These are phyloP conservation scores for Daldinia concentrica DNA, from an alignment of 495 filamentous ascomycete genomes.

Conservation along the genomic window DNA sequence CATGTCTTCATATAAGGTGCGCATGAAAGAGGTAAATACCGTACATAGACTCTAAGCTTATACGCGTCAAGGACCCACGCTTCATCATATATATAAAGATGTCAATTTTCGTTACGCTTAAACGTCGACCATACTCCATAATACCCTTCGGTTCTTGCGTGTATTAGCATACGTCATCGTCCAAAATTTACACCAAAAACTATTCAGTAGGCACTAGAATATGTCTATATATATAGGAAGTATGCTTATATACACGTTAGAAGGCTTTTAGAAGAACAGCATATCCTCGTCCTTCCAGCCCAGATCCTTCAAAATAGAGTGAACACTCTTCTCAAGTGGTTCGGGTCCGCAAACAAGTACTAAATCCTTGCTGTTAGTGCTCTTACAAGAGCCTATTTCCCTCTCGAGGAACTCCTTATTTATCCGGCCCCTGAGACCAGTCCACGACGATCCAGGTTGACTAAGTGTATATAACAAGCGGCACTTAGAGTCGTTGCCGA, in stretches of 20 bases:
- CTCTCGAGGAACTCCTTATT: constrained; percentile 67
- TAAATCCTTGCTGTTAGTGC: constrained; percentile 62
- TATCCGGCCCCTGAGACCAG: constrained; percentile 76
- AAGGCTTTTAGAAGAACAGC: constrained; percentile 73
- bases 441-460: constrained; percentile 70
- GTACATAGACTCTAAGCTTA: background rate
- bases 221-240: constrained; percentile 8
- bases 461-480: constrained; percentile 79
- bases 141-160: background rate
- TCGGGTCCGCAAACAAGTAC: constrained; percentile 87
- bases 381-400: constrained; percentile 58
- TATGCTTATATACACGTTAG: background rate
- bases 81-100: background rate
- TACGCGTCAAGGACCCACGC: background rate
- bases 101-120: background rate
- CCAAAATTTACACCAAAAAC: background rate
- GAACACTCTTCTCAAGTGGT: constrained; percentile 76
- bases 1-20: background rate
- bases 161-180: background rate
- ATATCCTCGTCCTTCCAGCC: constrained; percentile 86
- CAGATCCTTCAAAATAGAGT: constrained; percentile 67
- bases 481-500: constrained; percentile 63
- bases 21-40: background rate
- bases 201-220: background rate
- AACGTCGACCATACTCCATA: background rate